Evolutionary conservation across 179 eudicot genomes (phyloP), one percentile per base, ranked within the genome.

Genomic region (Sideroxylon spinosum): DNA sequence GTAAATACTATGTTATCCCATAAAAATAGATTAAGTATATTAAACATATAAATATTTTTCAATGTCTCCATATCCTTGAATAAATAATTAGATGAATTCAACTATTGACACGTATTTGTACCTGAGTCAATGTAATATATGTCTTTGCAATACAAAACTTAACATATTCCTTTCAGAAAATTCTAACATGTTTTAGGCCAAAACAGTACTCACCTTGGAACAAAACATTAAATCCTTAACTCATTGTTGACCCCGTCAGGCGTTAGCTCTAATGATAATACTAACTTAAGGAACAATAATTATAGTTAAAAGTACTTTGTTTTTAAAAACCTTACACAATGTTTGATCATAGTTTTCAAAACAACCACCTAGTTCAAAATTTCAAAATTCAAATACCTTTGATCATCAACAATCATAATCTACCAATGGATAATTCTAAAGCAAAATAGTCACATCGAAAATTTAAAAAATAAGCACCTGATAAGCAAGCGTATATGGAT

Each of bases 401-500:
- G 44, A 37, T 37, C 44, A 37, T 37, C 44, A 37, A 37, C 44
- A 37, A 37, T 32, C 37, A 16, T 66, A 28, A 28, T 6, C 46
- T 14, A 28, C 9, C n/a, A 29, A 26, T 50, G 19, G 20, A 22
- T 6, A 73, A 23, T 53, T 25, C 44, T 10, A 7, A 20, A 80
- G 37, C 52, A 68, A 26, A 23, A 65, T 20, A 49, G 72, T 17
- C 28, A 55, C 26, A n/a, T n/a, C 53, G 23, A 64, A 23, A 37
- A 50, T 16, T 26, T 29, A 59, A 19, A 59, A 78, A 48, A n/a
- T 52, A 66, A 16, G 68, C 44, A 95, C 99, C 99, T 95, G 98
- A 82, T 95, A 95, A 79, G 99, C 99, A 81, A 95, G 93, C 19
- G 97, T 95, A 78, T 88, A 93, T 32, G 91, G 82, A 85, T 95